Evolutionary conservation across 768 basidiomycete genomes (phyloP).

Genomic region (Podaxis sp.): DNA sequence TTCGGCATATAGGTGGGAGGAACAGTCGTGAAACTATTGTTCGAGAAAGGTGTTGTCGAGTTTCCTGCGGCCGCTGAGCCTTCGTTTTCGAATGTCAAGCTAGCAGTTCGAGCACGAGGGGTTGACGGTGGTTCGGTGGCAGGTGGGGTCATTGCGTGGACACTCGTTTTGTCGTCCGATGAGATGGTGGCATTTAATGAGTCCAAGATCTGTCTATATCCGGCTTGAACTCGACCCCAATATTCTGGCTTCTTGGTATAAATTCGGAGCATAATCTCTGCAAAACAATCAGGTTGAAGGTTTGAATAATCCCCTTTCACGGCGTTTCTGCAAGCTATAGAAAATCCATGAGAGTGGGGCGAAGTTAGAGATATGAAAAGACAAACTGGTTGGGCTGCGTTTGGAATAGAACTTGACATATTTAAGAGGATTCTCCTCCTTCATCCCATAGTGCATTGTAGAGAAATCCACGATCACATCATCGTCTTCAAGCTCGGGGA

Average conservation of each 20-base stretch:
- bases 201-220: constrained; percentile 46
- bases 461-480: constrained; percentile 64
- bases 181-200: not conserved
- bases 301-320: constrained; percentile 57
- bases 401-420: constrained; percentile 74
- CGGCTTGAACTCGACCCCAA: constrained; percentile 62
- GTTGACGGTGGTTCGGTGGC: constrained; percentile 33
- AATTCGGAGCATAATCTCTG: constrained; percentile 63
- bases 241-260: constrained; percentile 62
- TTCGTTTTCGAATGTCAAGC: constrained; percentile 12
- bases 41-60: constrained; percentile 23
- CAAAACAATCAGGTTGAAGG: constrained; percentile 61
- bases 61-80: not conserved
- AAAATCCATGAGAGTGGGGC: not conserved
- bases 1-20: constrained; percentile 17
- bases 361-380: not conserved
- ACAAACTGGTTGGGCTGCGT: constrained; percentile 49
- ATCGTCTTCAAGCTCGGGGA: constrained; percentile 30
- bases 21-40: constrained; percentile 48
- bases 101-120: constrained; percentile 27
- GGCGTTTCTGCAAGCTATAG: constrained; percentile 39
- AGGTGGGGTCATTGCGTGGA: constrained; percentile 25
- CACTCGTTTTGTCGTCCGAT: not conserved
- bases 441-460: constrained; percentile 76
- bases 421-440: constrained; percentile 63